These are phyloP conservation scores for Flaveria ramosissima DNA, from an alignment of 129 eudicot species.

Conservation along the genomic window DNA sequence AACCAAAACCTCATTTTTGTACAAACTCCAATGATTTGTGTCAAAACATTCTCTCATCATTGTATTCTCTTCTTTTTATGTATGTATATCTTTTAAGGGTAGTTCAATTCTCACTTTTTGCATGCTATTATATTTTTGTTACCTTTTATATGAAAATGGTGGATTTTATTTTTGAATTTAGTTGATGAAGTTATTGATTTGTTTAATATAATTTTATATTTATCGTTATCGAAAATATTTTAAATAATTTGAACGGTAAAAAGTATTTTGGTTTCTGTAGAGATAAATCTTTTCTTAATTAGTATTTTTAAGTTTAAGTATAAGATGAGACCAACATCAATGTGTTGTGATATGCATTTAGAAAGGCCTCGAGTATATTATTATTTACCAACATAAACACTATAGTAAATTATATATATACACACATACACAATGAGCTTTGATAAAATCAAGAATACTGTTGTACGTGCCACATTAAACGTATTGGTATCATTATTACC, in stretches of 20 bases:
- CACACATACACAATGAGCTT: background rate
- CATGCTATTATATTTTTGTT: constrained; percentile 7
- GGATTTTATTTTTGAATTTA: background rate
- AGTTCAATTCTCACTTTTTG: constrained; percentile 12
- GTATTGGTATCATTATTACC: constrained; percentile 17
- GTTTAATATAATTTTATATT: background rate
- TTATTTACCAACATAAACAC: background rate
- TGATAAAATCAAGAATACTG: constrained; percentile 15
- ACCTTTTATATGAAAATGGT: constrained; percentile 2
- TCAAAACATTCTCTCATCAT: constrained; percentile 44
- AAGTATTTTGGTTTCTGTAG: background rate
- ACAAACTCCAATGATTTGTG: constrained; percentile 25
- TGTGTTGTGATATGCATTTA: background rate
- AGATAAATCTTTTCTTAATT: background rate
- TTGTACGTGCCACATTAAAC: constrained; percentile 3
- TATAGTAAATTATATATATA: too few species aligned
- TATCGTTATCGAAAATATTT: background rate
- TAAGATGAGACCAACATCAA: background rate
- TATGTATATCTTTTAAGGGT: constrained; percentile 26
- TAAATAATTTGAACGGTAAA: background rate
- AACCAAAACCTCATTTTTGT: constrained; percentile 10
- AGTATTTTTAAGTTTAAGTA: background rate
- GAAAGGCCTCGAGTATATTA: background rate
- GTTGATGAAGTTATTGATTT: background rate
- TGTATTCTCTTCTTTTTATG: constrained; percentile 42